Conservation (phyloP, 2,329 filamentous ascomycete species). For the Stagonosporopsis cucurbitacearum region DNA sequence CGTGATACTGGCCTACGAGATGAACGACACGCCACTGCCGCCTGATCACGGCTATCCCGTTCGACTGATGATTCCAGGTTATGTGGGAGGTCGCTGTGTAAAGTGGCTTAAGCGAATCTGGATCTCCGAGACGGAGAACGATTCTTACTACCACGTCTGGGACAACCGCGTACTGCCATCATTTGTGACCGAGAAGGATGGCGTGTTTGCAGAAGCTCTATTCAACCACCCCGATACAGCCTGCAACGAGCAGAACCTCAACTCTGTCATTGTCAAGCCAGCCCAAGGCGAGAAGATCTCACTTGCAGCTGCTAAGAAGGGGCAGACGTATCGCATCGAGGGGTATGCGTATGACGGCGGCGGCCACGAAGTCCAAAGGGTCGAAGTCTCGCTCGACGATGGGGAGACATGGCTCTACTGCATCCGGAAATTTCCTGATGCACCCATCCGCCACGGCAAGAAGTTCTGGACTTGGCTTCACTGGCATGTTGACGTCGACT, state of each 20-base stretch:
- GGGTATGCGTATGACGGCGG: slow-evolving; percentile 61
- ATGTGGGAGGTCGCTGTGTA: slow-evolving; percentile 59
- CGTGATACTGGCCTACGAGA: slow-evolving; percentile 41
- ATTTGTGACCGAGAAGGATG: slow-evolving; percentile 58
- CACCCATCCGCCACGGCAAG: slow-evolving; percentile 58
- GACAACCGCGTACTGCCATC: slow-evolving; percentile 63
- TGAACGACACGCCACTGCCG: slow-evolving; percentile 54
- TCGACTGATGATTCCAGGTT: slow-evolving; percentile 56
- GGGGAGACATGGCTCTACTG: slow-evolving; percentile 59
- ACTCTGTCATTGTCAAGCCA: slow-evolving; percentile 59
- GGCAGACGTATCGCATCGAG: slow-evolving; percentile 53
- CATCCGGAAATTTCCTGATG: slow-evolving; percentile 57
- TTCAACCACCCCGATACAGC: slow-evolving; percentile 57
- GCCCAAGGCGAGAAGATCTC: slow-evolving; percentile 52
- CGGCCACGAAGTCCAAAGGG: slow-evolving; percentile 57
- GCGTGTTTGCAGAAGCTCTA: slow-evolving; percentile 55
- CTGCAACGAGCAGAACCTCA: slow-evolving; percentile 58
- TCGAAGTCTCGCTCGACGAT: slow-evolving; percentile 60
- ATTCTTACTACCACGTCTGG: slow-evolving; percentile 60
- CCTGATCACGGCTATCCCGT: slow-evolving; percentile 58
- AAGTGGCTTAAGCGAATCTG: slow-evolving; percentile 62
- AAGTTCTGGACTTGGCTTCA: slow-evolving; percentile 63
- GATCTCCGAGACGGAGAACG: slow-evolving; percentile 56
- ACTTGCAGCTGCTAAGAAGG: slow-evolving; percentile 48
- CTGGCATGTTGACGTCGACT: slow-evolving; percentile 59